A percentile compares a stretch with the other conserved stretches of the same genome.
These are phyloP conservation scores for Ceratobasidium sp. DNA, from an alignment of 1,284 basidiomycete species.

Conservation along the genomic window DNA sequence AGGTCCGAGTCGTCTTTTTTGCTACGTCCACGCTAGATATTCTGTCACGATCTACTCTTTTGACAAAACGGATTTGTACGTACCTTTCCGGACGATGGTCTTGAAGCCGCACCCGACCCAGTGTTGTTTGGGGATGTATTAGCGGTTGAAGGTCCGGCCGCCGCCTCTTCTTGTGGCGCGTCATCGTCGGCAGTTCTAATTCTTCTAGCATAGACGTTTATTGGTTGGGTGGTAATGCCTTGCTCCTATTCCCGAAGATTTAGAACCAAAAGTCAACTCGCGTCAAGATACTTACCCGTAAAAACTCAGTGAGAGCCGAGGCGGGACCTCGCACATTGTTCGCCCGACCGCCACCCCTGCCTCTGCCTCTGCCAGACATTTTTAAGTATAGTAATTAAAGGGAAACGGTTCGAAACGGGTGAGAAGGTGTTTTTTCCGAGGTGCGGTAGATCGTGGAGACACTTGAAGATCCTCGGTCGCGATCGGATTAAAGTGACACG, in stretches of 20 bases:
- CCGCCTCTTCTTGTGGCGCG: conserved; percentile 46
- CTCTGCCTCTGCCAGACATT: conserved; percentile 30
- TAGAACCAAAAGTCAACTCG: conserved; percentile 11
- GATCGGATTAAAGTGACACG: conserved; percentile 1
- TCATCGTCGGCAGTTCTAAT: conserved; percentile 43
- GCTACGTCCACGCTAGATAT: conserved; percentile 20
- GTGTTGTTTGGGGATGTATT: conserved; percentile 15
- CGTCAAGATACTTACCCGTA: conserved; percentile 64
- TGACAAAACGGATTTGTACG: conserved; percentile 36
- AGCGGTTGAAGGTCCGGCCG: conserved; percentile 43
- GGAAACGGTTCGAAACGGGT: background rate
- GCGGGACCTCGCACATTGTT: conserved; percentile 87
- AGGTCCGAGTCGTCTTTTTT: conserved; percentile 56
- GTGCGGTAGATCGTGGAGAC: background rate
- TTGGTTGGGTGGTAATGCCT: conserved; percentile 74
- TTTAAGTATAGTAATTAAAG: background rate
- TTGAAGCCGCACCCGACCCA: background rate
- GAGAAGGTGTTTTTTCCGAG: background rate
- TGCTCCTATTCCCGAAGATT: conserved; percentile 60
- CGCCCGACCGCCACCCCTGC: conserved; percentile 16
- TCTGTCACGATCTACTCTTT: conserved; percentile 11
- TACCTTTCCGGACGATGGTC: conserved; percentile 26
- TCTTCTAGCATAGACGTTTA: conserved; percentile 53
- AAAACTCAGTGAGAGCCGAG: conserved; percentile 90
- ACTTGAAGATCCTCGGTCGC: background rate